Conservation (phyloP, 371 early-diverging fungal genomes). For the Funneliformis caledonium region DNA sequence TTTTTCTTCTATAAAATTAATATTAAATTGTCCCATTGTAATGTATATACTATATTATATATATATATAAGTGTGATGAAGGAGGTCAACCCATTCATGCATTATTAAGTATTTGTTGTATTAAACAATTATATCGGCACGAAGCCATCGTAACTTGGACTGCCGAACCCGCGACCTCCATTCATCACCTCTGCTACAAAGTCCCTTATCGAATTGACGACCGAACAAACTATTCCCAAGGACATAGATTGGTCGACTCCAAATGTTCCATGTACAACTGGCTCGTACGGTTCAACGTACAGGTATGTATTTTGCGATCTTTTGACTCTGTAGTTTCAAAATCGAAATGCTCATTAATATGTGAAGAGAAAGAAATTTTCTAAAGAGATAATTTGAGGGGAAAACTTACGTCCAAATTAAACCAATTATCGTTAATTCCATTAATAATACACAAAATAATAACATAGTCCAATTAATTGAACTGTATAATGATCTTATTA, state of each 20-base stretch:
- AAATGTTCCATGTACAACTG: conserved; percentile 37
- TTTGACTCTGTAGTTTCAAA: not conserved
- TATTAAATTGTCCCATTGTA: not conserved
- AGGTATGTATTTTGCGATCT: not conserved
- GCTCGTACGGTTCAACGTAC: conserved; percentile 36
- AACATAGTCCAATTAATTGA: conserved; percentile 19
- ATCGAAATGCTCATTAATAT: not conserved
- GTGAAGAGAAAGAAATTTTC: not conserved
- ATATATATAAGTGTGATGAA: not conserved
- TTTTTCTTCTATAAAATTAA: not conserved
- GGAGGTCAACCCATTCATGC: not conserved
- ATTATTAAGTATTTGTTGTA: not conserved
- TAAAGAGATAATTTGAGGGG: not conserved
- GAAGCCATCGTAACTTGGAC: conserved; percentile 24
- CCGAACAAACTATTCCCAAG: not conserved
- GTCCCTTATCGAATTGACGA: conserved; percentile 4
- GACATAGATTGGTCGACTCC: conserved; percentile 14
- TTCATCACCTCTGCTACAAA: conserved; percentile 37
- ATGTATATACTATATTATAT: not conserved
- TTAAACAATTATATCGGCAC: conserved; percentile 22
- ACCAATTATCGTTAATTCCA: conserved; percentile 15
- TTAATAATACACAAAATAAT: not conserved
- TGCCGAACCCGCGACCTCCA: conserved; percentile 40
- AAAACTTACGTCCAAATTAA: conserved; percentile 38
- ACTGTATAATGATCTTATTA: not conserved